Evolutionary conservation across 1,139 yeast species (phyloP).

Genomic region (Kazachstania sp.): DNA sequence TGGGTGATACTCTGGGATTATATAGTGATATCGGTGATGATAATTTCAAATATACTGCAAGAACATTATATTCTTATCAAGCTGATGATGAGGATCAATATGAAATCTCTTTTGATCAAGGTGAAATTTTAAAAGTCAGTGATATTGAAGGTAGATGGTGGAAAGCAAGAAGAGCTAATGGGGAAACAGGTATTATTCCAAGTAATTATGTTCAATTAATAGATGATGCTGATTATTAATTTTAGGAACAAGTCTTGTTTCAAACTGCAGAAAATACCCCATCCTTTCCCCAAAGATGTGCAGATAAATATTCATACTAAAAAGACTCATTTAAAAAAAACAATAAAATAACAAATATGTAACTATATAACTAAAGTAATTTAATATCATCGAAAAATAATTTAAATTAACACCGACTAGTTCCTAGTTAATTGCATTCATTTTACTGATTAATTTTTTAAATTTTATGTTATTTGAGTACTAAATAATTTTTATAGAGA

Average conservation of each 20-base stretch:
- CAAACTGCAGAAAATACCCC: not conserved
- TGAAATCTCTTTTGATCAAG: slow-evolving; percentile 84
- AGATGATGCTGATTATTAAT: slow-evolving; percentile 18
- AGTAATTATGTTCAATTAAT: slow-evolving; percentile 81
- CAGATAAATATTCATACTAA: not conserved
- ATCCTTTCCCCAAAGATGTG: no score
- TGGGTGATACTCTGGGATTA: slow-evolving; percentile 30
- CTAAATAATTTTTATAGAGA: slow-evolving; percentile 4
- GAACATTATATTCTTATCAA: slow-evolving; percentile 75
- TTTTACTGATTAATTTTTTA: no score
- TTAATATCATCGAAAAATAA: no score
- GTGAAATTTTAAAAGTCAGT: slow-evolving; percentile 81
- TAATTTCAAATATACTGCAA: slow-evolving; percentile 76
- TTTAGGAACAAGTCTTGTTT: not conserved
- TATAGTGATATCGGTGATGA: slow-evolving; percentile 32
- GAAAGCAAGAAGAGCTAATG: slow-evolving; percentile 86
- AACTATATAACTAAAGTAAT: not conserved
- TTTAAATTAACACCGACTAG: no score
- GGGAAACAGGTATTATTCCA: slow-evolving; percentile 95
- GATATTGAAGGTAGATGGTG: slow-evolving; percentile 98
- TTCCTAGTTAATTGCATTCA: no score
- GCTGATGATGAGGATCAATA: slow-evolving; percentile 95
- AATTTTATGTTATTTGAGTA: slow-evolving; percentile 4
- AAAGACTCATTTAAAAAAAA: not conserved
- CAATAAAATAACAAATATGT: not conserved